phyloP scores from a whole-genome alignment of 768 basidiomycete species.

The Dictyophora rubrovolvata region DNA sequence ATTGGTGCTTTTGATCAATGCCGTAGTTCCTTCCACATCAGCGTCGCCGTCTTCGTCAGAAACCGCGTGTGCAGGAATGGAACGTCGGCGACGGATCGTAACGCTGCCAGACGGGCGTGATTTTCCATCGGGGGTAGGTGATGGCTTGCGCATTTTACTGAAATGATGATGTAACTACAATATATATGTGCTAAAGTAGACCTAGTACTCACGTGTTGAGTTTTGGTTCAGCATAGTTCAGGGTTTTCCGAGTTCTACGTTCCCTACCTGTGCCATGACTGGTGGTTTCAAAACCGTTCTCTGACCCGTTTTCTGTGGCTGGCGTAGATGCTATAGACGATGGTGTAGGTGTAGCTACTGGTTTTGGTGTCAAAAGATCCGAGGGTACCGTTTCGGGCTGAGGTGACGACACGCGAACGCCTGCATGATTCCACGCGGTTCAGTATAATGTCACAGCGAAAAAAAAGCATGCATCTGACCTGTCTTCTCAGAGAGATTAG shows the following conservation, averaged over 20 bases:
- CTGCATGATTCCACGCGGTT: slow-evolving; percentile 16
- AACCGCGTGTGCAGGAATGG: slow-evolving; percentile 27
- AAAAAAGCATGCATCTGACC: slow-evolving; percentile 12
- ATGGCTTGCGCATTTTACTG: slow-evolving; percentile 88
- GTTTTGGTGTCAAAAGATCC: slow-evolving; percentile 30
- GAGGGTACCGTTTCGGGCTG: slow-evolving; percentile 16
- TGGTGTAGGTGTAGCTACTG: slow-evolving; percentile 36
- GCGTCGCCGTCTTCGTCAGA: slow-evolving; percentile 21
- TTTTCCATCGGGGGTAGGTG: slow-evolving; percentile 33
- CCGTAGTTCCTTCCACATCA: slow-evolving; percentile 25
- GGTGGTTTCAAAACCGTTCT: slow-evolving; percentile 14
- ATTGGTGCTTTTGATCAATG: slow-evolving; percentile 14
- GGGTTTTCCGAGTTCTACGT: slow-evolving; percentile 53
- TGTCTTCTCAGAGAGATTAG: background rate
- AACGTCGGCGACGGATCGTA: slow-evolving; percentile 28
- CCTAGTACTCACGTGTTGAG: slow-evolving; percentile 61
- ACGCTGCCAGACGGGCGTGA: background rate
- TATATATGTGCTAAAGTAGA: background rate
- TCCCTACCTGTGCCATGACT: slow-evolving; percentile 32
- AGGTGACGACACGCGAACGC: slow-evolving; percentile 20
- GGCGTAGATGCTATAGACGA: slow-evolving; percentile 24
- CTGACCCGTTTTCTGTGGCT: slow-evolving; percentile 23
- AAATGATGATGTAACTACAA: slow-evolving; percentile 4
- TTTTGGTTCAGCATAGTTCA: slow-evolving; percentile 84
- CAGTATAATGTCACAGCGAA: slow-evolving; percentile 19